Percentiles rank a stretch among this genome's conserved stretches.
Evolutionary conservation across 2,329 filamentous ascomycete species (phyloP).

Genomic region (Pseudonectria buxi): DNA sequence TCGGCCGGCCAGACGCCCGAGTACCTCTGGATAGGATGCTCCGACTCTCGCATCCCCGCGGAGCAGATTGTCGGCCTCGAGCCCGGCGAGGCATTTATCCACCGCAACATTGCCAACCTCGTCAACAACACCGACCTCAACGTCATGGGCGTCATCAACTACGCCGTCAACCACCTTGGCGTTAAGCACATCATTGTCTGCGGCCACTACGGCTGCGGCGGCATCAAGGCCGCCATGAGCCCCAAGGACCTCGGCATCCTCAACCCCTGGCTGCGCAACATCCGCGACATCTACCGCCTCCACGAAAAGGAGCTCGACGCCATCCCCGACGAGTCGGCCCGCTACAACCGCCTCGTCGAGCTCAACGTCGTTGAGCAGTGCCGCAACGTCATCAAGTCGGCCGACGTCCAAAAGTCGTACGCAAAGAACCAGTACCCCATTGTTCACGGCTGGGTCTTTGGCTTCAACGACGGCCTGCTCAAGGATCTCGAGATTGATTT

Average conservation of each 20-base stretch:
- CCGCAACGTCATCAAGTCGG: constrained; percentile 72
- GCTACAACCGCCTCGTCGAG: constrained; percentile 69
- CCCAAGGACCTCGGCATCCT: constrained; percentile 63
- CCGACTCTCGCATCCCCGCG: constrained; percentile 85
- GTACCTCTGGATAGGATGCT: constrained; percentile 85
- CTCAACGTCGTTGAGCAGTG: constrained; percentile 76
- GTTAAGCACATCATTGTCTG: constrained; percentile 78
- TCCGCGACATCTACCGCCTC: constrained; percentile 66
- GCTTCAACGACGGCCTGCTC: constrained; percentile 59
- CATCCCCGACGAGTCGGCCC: constrained; percentile 50
- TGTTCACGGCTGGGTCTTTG: constrained; percentile 70
- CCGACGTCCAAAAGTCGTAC: constrained; percentile 68
- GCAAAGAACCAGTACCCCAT: constrained; percentile 57
- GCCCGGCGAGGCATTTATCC: constrained; percentile 88
- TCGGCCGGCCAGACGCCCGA: constrained; percentile 60
- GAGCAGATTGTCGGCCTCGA: constrained; percentile 76
- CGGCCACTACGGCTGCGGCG: constrained; percentile 72
- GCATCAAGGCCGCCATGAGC: constrained; percentile 68
- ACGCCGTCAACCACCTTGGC: constrained; percentile 72
- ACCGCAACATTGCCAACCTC: constrained; percentile 92
- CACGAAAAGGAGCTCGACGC: constrained; percentile 64
- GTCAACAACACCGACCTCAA: constrained; percentile 74
- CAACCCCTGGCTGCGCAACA: constrained; percentile 69
- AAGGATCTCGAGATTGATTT: constrained; percentile 60
- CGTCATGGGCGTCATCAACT: constrained; percentile 76